These are phyloP conservation scores for Claviceps cyperi DNA, from an alignment of 2,329 filamentous ascomycete species.

Conservation along the genomic window DNA sequence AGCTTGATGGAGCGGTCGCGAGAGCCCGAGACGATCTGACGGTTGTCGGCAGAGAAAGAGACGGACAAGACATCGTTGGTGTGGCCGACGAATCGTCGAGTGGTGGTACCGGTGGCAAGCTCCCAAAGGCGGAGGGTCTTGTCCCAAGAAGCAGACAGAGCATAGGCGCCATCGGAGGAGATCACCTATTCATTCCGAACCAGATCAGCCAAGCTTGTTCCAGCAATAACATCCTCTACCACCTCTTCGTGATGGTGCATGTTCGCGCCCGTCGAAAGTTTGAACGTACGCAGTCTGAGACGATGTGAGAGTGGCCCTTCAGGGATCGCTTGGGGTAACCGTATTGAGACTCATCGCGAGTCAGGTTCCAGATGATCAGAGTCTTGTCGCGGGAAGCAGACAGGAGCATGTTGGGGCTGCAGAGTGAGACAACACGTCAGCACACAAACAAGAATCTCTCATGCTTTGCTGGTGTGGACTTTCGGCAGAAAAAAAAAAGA, in stretches of 20 bases:
- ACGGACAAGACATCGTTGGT: slow-evolving; percentile 99
- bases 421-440: slow-evolving; percentile 12
- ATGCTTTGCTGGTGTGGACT: not conserved
- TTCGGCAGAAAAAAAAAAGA: slow-evolving; percentile 1
- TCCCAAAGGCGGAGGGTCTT: slow-evolving; percentile 99
- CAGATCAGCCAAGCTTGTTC: slow-evolving; percentile 11
- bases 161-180: slow-evolving; percentile 98
- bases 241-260: too few species aligned
- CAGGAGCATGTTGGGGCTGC: slow-evolving; percentile 96
- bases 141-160: slow-evolving; percentile 97
- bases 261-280: slow-evolving; percentile 1
- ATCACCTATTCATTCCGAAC: slow-evolving; percentile 53
- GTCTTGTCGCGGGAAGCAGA: slow-evolving; percentile 96
- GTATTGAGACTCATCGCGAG: slow-evolving; percentile 94
- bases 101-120: slow-evolving; percentile 92
- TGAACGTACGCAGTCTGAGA: slow-evolving; percentile 94
- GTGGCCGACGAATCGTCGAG: slow-evolving; percentile 96
- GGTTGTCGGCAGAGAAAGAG: slow-evolving; percentile 99
- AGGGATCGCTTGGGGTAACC: slow-evolving; percentile 98
- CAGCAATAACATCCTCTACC: not conserved
- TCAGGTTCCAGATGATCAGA: slow-evolving; percentile 99
- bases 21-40: slow-evolving; percentile 97
- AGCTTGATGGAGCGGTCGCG: slow-evolving; percentile 99
- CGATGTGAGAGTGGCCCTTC: slow-evolving; percentile 98
- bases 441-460: not conserved